A percentile compares a stretch with the other conserved stretches of the same genome.
Conservation (phyloP, 208 protist species). For the Dictyostelium gargantuum region DNA sequence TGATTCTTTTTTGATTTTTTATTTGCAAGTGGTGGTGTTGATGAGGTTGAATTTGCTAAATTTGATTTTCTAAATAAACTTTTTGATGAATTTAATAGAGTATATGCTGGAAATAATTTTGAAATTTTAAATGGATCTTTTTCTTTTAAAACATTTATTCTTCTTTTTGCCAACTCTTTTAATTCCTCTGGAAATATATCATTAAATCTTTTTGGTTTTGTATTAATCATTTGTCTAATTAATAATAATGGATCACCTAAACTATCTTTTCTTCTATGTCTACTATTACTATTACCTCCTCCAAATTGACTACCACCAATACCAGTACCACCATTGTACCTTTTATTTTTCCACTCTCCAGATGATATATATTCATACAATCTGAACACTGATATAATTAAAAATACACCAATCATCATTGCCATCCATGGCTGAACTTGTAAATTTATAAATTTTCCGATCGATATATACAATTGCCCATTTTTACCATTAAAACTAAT, state of each 20-base stretch:
- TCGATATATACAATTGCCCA: background rate
- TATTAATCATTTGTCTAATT: slow-evolving; percentile 58
- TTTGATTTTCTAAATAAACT: background rate
- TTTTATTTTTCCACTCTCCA: background rate
- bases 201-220: slow-evolving; percentile 36
- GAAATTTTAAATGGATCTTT: slow-evolving; percentile 40
- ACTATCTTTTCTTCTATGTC: slow-evolving; percentile 10
- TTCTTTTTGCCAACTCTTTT: slow-evolving; percentile 34
- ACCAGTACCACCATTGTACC: background rate
- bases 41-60: background rate
- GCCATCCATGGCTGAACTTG: slow-evolving; percentile 62
- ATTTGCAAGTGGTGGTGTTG: background rate
- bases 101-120: background rate
- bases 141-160: slow-evolving; percentile 32
- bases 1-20: background rate
- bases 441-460: background rate
- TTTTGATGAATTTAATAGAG: background rate
- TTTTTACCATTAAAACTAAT: background rate
- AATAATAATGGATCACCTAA: slow-evolving; percentile 32
- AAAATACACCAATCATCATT: slow-evolving; percentile 57
- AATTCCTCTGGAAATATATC: slow-evolving; percentile 59
- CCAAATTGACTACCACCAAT: background rate
- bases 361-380: slow-evolving; percentile 30
- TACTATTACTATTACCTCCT: background rate
- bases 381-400: slow-evolving; percentile 13